Base-by-base conservation (phyloP, 1,139 yeast species). In the Candida albicans region DNA sequence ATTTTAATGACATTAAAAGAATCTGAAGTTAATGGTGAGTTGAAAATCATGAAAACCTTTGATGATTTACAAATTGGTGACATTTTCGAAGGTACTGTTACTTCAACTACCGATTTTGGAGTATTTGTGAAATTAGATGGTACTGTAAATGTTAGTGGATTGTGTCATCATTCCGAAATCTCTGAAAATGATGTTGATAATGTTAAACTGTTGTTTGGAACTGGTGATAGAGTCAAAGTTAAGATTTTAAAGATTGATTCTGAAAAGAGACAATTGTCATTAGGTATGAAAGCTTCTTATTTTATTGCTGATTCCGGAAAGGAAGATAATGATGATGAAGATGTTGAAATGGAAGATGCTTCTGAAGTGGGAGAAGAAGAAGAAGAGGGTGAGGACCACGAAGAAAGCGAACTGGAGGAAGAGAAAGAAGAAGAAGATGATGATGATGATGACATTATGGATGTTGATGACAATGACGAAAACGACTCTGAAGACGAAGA, bases 201-300 rank as follows among this genome's bases (percentile, higher is more conserved):
- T 44, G 75, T 88, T 28, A 53, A 68, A 15, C 70, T 81, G 14
- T 73, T 91, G 49, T 90, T 91, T 64, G 84, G 87, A 43, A 88
- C 82, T 57, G 97, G 97, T 52, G 97, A 91, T 62, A 76, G 87
- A 52, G 97, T 91, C 37, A 87, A 87, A 68, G 95, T 88, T 35
- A 86, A 84, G 67, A 73, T 93, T 30, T 71, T 91, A 55, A 75
- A 73, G 37, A 73, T 84, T 37, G 84, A 87, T 57, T 47, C 57
- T 4, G 81, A 71, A 14, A 89, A 86, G 74, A 83, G 82, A 51
- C 90, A 87, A 59, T 61, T 91, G 37, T 84, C 96, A 1, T 77
- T 91, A 47, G 96, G 98, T 52, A 84, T 91, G 90, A 93, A 90
- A 69, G 97, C 97, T 2, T 87, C 96, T 3, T 89, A 85, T 65